Evolutionary conservation across 2,329 filamentous ascomycete species (phyloP).

Genomic region (Xylariaceae sp.): DNA sequence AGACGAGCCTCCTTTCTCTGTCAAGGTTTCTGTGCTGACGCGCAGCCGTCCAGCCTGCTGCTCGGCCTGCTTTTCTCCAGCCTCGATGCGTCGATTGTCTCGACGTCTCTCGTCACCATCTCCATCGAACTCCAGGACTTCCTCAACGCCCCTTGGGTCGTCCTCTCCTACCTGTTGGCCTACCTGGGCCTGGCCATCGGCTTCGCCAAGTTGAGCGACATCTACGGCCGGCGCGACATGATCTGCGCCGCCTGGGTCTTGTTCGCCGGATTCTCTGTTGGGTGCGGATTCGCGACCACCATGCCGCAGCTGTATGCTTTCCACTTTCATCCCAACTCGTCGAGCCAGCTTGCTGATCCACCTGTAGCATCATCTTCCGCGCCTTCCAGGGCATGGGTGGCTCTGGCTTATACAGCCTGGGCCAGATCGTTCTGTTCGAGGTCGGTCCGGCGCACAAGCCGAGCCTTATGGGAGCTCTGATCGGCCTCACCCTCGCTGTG

Average conservation of each 20-base stretch:
- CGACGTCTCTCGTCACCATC: slow-evolving; percentile 50
- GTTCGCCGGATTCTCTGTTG: slow-evolving; percentile 48
- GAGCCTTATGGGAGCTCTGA: slow-evolving; percentile 45
- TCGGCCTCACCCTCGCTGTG: slow-evolving; percentile 48
- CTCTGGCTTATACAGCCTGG: slow-evolving; percentile 53
- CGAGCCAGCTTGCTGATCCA: slow-evolving; percentile 1
- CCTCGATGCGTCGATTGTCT: slow-evolving; percentile 50
- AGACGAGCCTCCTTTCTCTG: slow-evolving; percentile 8
- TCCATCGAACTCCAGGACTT: slow-evolving; percentile 45
- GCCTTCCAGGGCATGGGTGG: slow-evolving; percentile 54
- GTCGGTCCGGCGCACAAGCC: slow-evolving; percentile 46
- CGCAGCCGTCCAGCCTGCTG: slow-evolving; percentile 32
- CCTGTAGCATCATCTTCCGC: slow-evolving; percentile 47
- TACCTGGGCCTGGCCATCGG: slow-evolving; percentile 53
- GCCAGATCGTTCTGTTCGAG: slow-evolving; percentile 50
- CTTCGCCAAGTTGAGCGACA: slow-evolving; percentile 52
- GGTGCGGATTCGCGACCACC: slow-evolving; percentile 40
- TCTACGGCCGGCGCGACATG: slow-evolving; percentile 47
- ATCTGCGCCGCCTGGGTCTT: slow-evolving; percentile 44
- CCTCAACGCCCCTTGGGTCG: slow-evolving; percentile 45
- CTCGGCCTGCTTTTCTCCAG: slow-evolving; percentile 49
- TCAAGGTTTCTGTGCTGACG: slow-evolving; percentile 6
- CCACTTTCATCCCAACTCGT: background rate
- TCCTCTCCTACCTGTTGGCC: slow-evolving; percentile 48
- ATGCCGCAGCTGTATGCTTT: slow-evolving; percentile 43